Evolutionary conservation across 352 stramenopile genomes (phyloP).

Genomic region (Thalassiosira mediterranea): DNA sequence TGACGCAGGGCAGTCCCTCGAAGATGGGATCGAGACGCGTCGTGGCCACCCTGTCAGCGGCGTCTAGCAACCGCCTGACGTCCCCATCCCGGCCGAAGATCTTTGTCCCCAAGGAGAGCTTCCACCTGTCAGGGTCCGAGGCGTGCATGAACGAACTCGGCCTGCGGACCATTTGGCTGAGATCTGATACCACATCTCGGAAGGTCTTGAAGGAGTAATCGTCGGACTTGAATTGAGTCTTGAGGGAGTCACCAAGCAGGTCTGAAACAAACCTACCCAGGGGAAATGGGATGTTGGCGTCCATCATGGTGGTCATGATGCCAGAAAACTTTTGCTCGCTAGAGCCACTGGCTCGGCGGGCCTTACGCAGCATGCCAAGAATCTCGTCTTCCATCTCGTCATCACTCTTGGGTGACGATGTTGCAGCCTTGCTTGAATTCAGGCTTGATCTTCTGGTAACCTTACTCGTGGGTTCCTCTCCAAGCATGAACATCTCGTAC

Average conservation of each 20-base stretch:
- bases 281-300: conserved; percentile 23
- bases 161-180: conserved; percentile 45
- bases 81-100: conserved; percentile 36
- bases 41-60: conserved; percentile 7
- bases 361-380: conserved; percentile 10
- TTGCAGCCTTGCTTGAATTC: too few species aligned
- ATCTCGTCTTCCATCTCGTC: conserved; percentile 22
- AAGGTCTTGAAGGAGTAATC: conserved; percentile 45
- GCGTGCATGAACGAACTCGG: conserved; percentile 37
- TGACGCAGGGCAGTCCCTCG: conserved; percentile 7
- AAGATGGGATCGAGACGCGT: conserved; percentile 13
- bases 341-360: not conserved
- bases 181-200: conserved; percentile 31
- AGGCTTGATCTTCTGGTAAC: too few species aligned
- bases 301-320: conserved; percentile 26
- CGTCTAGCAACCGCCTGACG: conserved; percentile 25
- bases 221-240: conserved; percentile 6
- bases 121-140: conserved; percentile 26
- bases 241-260: conserved; percentile 22
- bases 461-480: too few species aligned
- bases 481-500: too few species aligned
- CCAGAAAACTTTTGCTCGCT: conserved; percentile 15
- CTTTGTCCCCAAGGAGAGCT: conserved; percentile 32
- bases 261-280: conserved; percentile 38
- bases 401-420: too few species aligned